A percentile compares a stretch with the other conserved stretches of the same genome.
Evolutionary conservation across 495 filamentous ascomycete genomes (phyloP).

Genomic region (Aspergillus ostianus): DNA sequence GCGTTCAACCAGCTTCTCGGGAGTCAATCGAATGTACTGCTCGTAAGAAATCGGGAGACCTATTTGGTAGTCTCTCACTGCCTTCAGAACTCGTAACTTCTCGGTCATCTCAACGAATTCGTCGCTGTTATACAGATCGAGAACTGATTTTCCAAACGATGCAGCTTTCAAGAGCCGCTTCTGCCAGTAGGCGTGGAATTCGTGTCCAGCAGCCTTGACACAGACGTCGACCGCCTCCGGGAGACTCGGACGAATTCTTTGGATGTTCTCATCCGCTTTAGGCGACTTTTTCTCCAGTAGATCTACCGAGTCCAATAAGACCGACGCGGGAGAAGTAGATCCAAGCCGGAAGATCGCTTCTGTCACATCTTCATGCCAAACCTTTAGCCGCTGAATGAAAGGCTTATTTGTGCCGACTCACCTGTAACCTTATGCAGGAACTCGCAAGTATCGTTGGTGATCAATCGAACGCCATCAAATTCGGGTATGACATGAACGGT

Average conservation of each 20-base stretch:
- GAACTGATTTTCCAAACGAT: slow-evolving; percentile 93
- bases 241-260: slow-evolving; percentile 80
- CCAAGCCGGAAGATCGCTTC: slow-evolving; percentile 87
- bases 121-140: slow-evolving; percentile 94
- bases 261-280: slow-evolving; percentile 96
- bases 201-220: slow-evolving; percentile 85
- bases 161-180: slow-evolving; percentile 93
- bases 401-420: slow-evolving; percentile 19
- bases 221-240: slow-evolving; percentile 91
- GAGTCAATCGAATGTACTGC: slow-evolving; percentile 82
- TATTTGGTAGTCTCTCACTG: slow-evolving; percentile 85
- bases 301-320: slow-evolving; percentile 87
- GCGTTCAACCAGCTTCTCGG: slow-evolving; percentile 80
- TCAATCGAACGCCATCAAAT: slow-evolving; percentile 80
- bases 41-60: slow-evolving; percentile 91
- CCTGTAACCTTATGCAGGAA: slow-evolving; percentile 89
- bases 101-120: slow-evolving; percentile 99
- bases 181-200: slow-evolving; percentile 88
- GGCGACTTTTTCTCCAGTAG: slow-evolving; percentile 91
- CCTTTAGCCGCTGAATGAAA: neutral
- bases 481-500: slow-evolving; percentile 87
- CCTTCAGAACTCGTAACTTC: slow-evolving; percentile 86
- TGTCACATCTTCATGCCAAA: slow-evolving; percentile 56
- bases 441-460: slow-evolving; percentile 91
- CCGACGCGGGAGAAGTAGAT: slow-evolving; percentile 81